These are phyloP conservation scores for Ceratocystis papillata DNA, from an alignment of 2,329 filamentous ascomycete species.

Conservation along the genomic window DNA sequence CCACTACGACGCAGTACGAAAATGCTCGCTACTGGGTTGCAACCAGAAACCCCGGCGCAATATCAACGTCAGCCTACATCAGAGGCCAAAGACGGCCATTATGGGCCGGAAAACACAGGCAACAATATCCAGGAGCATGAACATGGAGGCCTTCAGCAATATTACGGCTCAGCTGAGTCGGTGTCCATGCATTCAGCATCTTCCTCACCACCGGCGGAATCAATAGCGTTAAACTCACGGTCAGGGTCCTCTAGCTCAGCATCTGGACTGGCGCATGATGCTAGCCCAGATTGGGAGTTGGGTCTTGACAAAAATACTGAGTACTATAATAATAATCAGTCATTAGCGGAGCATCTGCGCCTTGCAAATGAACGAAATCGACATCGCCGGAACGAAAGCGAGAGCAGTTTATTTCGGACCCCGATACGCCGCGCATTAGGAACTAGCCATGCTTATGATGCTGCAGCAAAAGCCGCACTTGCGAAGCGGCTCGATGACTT, in stretches of 20 bases:
- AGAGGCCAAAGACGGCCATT: background rate
- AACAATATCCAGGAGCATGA: background rate
- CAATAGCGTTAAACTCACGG: background rate
- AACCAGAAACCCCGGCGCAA: background rate
- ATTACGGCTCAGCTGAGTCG: background rate
- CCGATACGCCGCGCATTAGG: constrained; percentile 21
- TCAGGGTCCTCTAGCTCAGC: constrained; percentile 6
- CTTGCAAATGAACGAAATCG: constrained; percentile 15
- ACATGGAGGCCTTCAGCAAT: background rate
- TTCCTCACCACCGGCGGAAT: background rate
- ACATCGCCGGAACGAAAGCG: constrained; percentile 17
- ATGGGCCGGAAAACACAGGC: constrained; percentile 2
- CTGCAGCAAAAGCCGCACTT: constrained; percentile 22
- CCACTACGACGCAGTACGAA: constrained; percentile 20
- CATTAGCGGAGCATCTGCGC: constrained; percentile 14
- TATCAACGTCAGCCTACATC: background rate
- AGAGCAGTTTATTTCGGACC: constrained; percentile 16
- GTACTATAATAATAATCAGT: background rate
- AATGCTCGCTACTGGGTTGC: background rate
- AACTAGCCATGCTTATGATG: constrained; percentile 24
- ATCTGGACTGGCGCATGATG: background rate
- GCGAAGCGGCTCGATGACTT: constrained; percentile 22
- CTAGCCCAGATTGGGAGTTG: constrained; percentile 5
- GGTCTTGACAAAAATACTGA: background rate
- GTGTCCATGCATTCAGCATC: constrained; percentile 11